These are phyloP conservation scores for Wilhelminamyces savonicus DNA, from an alignment of 805 yeast species.

Conservation along the genomic window DNA sequence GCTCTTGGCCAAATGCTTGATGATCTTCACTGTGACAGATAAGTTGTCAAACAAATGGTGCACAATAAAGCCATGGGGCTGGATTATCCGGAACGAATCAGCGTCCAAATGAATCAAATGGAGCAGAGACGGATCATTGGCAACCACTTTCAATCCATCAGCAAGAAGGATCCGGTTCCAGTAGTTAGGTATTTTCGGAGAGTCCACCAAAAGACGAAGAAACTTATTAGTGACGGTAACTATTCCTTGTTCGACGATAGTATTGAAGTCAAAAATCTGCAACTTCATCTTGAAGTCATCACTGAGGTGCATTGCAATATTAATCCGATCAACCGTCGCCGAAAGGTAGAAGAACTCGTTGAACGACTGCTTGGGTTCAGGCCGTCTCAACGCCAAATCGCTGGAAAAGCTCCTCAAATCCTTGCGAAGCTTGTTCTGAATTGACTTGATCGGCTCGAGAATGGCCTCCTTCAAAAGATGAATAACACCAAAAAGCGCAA, in stretches of 20 bases:
- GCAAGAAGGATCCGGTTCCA: slow-evolving; percentile 47
- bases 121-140: slow-evolving; percentile 3
- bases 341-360: no score
- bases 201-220: slow-evolving; percentile 43
- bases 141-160: no score
- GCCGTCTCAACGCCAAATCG: no score
- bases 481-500: slow-evolving; percentile 26
- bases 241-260: slow-evolving; percentile 4
- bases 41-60: slow-evolving; percentile 33
- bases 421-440: slow-evolving; percentile 16
- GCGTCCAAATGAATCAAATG: slow-evolving; percentile 7
- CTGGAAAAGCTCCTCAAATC: no score
- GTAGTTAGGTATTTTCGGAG: slow-evolving; percentile 38
- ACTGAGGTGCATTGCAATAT: slow-evolving; percentile 33
- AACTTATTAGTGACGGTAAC: slow-evolving; percentile 13
- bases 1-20: slow-evolving; percentile 26
- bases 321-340: no score
- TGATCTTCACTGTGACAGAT: slow-evolving; percentile 25
- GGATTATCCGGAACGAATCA: slow-evolving; percentile 24
- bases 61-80: slow-evolving; percentile 33
- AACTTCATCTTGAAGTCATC: slow-evolving; percentile 44
- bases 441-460: slow-evolving; percentile 19
- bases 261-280: slow-evolving; percentile 28
- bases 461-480: slow-evolving; percentile 25
- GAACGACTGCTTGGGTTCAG: no score